Base-by-base conservation (phyloP, 2,329 filamentous ascomycete genomes). In the Aspergillus sojae region DNA sequence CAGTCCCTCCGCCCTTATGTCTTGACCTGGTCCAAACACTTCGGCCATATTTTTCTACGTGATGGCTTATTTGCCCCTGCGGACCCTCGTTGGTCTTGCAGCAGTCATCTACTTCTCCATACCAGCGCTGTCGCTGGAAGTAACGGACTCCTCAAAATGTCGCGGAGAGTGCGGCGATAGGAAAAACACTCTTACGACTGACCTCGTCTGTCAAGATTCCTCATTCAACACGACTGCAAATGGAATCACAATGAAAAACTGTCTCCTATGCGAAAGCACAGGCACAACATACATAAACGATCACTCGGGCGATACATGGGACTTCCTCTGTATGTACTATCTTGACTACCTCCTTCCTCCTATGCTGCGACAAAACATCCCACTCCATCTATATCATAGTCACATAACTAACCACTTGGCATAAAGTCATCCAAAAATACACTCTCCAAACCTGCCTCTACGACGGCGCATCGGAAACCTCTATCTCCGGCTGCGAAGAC, bases 351-450 rank as follows among this genome's bases (percentile, higher is more conserved):
- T 12, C 10, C 32, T 39, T 39, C 34, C 5, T 39, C 23, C 23
- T 23, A 23, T 23, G 23, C 23, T 23, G 3, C 23, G 23, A 23
- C 23, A 23, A 23, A 3, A 23, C 23, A 23, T 23, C 0, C 23
- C 23, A 23, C 23, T 23, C 23, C 23, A 23, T 23, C 23, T 23
- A 23, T 23, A 23, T 23, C 23, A 23, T 23, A 23, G 23, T 23
- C 23, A 23, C 23, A 23, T 3, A 23, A 1, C 23, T 23, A 23
- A 23, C 23, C 23, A 23, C 23, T 23, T 3, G 23, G 23, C 23
- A 23, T 23, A 23, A 2, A 59, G 57, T 52, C 57, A 59, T 52
- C 21, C 57, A 59, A 43, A 59, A 59, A 52, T 59, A 50, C 45
- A 59, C 57, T 3, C 28, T 59, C 28, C 57, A 59, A n/a, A 48